Base-by-base conservation (phyloP, 1,284 basidiomycete species). In the Cutaneotrichosporon sp. region DNA sequence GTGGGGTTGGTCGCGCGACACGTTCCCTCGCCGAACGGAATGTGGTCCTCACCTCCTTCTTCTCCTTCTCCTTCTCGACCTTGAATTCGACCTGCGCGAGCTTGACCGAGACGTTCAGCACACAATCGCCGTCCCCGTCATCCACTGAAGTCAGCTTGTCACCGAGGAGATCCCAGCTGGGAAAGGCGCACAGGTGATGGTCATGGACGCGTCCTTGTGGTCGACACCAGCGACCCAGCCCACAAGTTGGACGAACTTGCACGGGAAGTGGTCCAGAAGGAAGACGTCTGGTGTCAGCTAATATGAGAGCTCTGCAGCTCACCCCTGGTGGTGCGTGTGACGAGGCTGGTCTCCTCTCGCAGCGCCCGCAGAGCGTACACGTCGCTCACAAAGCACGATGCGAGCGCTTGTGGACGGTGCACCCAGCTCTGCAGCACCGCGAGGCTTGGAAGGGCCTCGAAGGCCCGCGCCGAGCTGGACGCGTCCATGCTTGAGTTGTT, bases 141-240 rank as follows among this genome's bases (percentile, higher is more conserved):
- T 79, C 77, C 30, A 78, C 77, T 78, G 38, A 21, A 1, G 56
- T 65, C 32, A 65, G 59, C 31, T 46, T 16, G 2, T 4, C 7
- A 46, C 2, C 7, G 18, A 46, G 7, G 30, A 0, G 31, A 5
- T 26, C 11, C 34, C 34, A 11, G 21, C 21, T 26, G 49, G 22
- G 10, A 8, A 50, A 42, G 10, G 40, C 75, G 61, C 51, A 74
- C 73, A n/a, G 0, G 69, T 70, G 14, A 77, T 31, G 2, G 58
- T 72, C 64, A 77, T 63, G 1, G 53, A 56, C 0, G 68, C 52
- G 46, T 78, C 77, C 57, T 73, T 74, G 63, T 72, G 67, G 32
- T 75, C 74, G 5, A 77, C 75, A 0, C 76, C 78, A 0, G 72
- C 75, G 1, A 77, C 76, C 73, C 74, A 77, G 8, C 65, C 78